A percentile compares a stretch with the other conserved stretches of the same genome.
These are phyloP conservation scores for Excoecaria cochinchinensis DNA, from an alignment of 345 rosid genomes.

Conservation along the genomic window DNA sequence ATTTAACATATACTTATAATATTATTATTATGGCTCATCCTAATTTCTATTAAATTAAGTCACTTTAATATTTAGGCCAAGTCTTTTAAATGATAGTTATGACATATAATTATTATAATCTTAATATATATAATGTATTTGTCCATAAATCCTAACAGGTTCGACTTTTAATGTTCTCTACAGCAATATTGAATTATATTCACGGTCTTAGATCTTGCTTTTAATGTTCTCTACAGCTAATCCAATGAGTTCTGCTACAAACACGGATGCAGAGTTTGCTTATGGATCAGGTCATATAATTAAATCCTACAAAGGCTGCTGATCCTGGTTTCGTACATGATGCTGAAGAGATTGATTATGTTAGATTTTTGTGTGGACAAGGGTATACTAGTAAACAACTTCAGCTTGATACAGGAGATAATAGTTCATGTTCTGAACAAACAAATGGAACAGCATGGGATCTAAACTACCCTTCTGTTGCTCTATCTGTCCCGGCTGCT, in stretches of 20 bases:
- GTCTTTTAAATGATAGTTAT: too few species aligned
- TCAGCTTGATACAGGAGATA: slow-evolving; percentile 25
- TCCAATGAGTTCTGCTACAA: slow-evolving; percentile 17
- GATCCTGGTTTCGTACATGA: slow-evolving; percentile 45
- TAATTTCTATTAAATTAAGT: too few species aligned
- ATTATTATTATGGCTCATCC: too few species aligned
- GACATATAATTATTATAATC: too few species aligned
- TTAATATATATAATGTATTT: too few species aligned
- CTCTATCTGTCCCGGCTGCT: slow-evolving; percentile 15
- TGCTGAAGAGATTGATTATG: slow-evolving; percentile 38
- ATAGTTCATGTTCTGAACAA: slow-evolving; percentile 25
- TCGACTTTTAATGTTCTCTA: too few species aligned
- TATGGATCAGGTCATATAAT: slow-evolving; percentile 49
- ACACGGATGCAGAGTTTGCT: slow-evolving; percentile 32
- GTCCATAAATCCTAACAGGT: too few species aligned
- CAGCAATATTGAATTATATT: too few species aligned
- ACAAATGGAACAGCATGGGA: slow-evolving; percentile 37
- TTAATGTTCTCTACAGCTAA: background rate
- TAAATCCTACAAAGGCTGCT: slow-evolving; percentile 29
- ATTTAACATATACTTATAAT: too few species aligned
- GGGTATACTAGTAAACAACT: slow-evolving; percentile 23
- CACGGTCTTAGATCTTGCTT: too few species aligned
- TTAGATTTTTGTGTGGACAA: slow-evolving; percentile 46
- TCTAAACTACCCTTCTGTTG: slow-evolving; percentile 43
- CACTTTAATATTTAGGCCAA: too few species aligned